These are phyloP conservation scores for Chytriomyces sp. DNA, from an alignment of 192 early-diverging fungal species.

Conservation along the genomic window DNA sequence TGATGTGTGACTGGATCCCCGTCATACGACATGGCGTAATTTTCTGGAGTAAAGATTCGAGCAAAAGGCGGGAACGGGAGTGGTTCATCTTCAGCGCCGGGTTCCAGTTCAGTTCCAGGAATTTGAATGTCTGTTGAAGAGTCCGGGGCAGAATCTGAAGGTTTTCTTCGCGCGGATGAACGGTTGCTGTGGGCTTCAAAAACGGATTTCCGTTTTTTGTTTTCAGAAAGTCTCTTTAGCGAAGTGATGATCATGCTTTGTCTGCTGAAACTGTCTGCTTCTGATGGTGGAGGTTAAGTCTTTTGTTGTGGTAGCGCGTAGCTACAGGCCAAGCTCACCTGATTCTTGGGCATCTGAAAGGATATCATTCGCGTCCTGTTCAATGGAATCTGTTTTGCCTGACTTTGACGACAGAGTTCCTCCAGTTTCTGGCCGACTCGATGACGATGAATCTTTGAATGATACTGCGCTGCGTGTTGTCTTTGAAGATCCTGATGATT, in stretches of 20 bases:
- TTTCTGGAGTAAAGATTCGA: constrained; percentile 6
- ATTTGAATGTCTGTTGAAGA: constrained; percentile 5
- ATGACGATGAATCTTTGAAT: neutral
- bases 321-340: too few relatives aligned
- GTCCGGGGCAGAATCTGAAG: constrained; percentile 7
- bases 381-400: neutral
- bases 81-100: neutral
- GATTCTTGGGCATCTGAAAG: too few relatives aligned
- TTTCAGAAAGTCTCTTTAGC: constrained; percentile 33
- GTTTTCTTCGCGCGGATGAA: neutral
- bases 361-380: too few relatives aligned
- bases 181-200: neutral
- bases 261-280: constrained; percentile 5
- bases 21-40: constrained; percentile 9
- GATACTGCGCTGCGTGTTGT: neutral
- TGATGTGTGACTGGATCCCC: neutral
- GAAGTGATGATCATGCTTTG: constrained; percentile 44
- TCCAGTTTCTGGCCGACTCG: neutral
- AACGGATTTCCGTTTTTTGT: constrained; percentile 33
- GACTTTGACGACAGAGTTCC: constrained; percentile 4
- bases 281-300: neutral
- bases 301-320: too few relatives aligned
- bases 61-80: constrained; percentile 23
- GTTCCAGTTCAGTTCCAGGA: neutral
- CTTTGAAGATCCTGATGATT: neutral